Percentiles rank a stretch among this genome's conserved stretches.
Conservation (phyloP, 805 yeast genomes). For the Hanseniaspora taiwanica region DNA sequence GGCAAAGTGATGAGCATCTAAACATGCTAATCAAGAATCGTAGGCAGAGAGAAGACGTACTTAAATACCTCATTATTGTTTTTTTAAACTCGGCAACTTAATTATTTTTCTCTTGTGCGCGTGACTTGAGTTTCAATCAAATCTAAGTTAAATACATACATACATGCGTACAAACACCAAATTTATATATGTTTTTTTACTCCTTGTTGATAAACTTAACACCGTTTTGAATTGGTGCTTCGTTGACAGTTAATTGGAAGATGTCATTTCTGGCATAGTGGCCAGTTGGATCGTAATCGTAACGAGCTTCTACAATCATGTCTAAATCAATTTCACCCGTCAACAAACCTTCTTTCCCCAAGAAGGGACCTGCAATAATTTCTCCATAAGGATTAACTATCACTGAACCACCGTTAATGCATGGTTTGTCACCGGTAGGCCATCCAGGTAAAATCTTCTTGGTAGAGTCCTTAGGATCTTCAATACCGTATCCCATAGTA, state of each 20-base stretch:
- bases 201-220: neutral
- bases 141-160: neutral
- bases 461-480: slow-evolving; percentile 14
- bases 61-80: too few relatives aligned
- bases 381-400: slow-evolving; percentile 32
- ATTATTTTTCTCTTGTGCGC: too few relatives aligned
- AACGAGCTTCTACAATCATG: slow-evolving; percentile 27
- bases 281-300: slow-evolving; percentile 30
- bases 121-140: neutral
- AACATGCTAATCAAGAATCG: too few relatives aligned
- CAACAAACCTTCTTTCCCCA: slow-evolving; percentile 29
- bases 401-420: slow-evolving; percentile 30
- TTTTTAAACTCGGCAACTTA: too few relatives aligned
- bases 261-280: slow-evolving; percentile 33
- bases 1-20: too few relatives aligned
- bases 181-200: too few relatives aligned
- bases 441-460: slow-evolving; percentile 11
- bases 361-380: slow-evolving; percentile 30
- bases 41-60: too few relatives aligned
- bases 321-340: slow-evolving; percentile 29
- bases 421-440: slow-evolving; percentile 17
- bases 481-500: slow-evolving; percentile 12
- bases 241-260: slow-evolving; percentile 30
- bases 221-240: slow-evolving; percentile 10
- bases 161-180: neutral